Percentiles rank a stretch among this genome's conserved stretches.
phyloP scores from a whole-genome alignment of 768 basidiomycete species.

The Hebeloma cylindrosporum region DNA sequence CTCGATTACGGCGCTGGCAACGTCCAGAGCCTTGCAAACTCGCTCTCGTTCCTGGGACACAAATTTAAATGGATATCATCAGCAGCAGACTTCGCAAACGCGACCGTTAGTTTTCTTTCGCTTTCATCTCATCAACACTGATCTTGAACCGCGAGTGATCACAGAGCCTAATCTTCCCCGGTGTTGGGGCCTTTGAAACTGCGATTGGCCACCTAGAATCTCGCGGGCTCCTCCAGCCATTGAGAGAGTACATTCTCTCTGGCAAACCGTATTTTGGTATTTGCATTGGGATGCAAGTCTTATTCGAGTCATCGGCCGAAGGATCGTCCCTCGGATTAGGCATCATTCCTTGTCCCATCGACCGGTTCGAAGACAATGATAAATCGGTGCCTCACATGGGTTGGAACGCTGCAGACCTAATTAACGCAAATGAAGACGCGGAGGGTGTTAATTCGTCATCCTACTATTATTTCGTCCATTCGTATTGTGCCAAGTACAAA shows the following conservation, averaged over 20 bases:
- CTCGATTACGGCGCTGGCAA: slow-evolving; percentile 98
- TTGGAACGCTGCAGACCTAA: slow-evolving; percentile 79
- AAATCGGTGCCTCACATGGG: slow-evolving; percentile 98
- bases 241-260: slow-evolving; percentile 78
- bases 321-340: slow-evolving; percentile 75
- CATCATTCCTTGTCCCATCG: slow-evolving; percentile 80
- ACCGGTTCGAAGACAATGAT: slow-evolving; percentile 62
- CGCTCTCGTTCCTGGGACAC: slow-evolving; percentile 80
- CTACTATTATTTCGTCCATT: slow-evolving; percentile 97
- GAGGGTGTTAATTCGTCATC: slow-evolving; percentile 52
- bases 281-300: slow-evolving; percentile 97
- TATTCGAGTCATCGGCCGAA: slow-evolving; percentile 87
- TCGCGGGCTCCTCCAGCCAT: slow-evolving; percentile 76
- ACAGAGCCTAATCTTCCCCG: slow-evolving; percentile 94
- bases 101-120: slow-evolving; percentile 66
- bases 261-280: slow-evolving; percentile 96
- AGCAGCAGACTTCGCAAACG: slow-evolving; percentile 80
- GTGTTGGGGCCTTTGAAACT: slow-evolving; percentile 90
- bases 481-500: slow-evolving; percentile 81
- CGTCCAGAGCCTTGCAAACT: slow-evolving; percentile 91
- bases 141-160: slow-evolving; percentile 20
- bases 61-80: slow-evolving; percentile 85
- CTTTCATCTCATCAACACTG: slow-evolving; percentile 7
- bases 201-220: slow-evolving; percentile 76
- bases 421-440: slow-evolving; percentile 42